Base-by-base conservation (phyloP, 805 yeast species). In the Yarrowia sp. region DNA sequence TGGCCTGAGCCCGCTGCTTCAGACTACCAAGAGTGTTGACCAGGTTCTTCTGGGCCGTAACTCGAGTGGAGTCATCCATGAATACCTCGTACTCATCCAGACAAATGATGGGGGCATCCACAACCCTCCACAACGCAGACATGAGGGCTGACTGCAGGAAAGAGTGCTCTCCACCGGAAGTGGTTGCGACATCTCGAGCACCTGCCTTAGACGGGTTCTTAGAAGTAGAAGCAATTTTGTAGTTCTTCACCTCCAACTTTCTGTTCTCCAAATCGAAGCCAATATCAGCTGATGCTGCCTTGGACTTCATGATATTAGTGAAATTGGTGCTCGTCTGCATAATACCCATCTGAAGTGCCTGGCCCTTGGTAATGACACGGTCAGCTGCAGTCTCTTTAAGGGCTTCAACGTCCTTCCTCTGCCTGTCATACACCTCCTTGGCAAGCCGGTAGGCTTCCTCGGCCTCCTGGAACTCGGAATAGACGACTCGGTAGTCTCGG, bases 131-230 rank as follows among this genome's bases (percentile, higher is more conserved):
- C 30, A 96, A 88, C 0, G 98, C 88, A 66, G 93, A 79, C 51
- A 95, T 76, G 66, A 95, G 81, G 0, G 98, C 89, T 67, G 93
- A 86, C 74, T 96, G 99, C 0, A 97, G 86, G 74, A 88, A 93
- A 0, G 98, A 91, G 73, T 92, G 92, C 73, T 95, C 99, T 51
- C 99, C 99, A 38, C 99, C 99, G 1, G 97, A 91, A 26, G 93
- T 80, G 0, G 97, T 88, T 68, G 86, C 89, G 3, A 90, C 90
- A 40, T 87, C 84, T 69, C 97, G 80, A 11, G 46, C 46, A 1
- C 46, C 61, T 6, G 16, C 44, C n/a, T 22, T n/a, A n/a, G 59
- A 52, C 4, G 26, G 8, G 16, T n/a, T 2, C 1, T 19, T 24
- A 5, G n/a, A 8, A 14, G 41, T 7, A 6, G 59, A 51, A 14